Percentiles rank a stretch among this genome's conserved stretches.
These are phyloP conservation scores for Capillidium rhysosporum DNA, from an alignment of 371 early-diverging fungal species.

Conservation along the genomic window DNA sequence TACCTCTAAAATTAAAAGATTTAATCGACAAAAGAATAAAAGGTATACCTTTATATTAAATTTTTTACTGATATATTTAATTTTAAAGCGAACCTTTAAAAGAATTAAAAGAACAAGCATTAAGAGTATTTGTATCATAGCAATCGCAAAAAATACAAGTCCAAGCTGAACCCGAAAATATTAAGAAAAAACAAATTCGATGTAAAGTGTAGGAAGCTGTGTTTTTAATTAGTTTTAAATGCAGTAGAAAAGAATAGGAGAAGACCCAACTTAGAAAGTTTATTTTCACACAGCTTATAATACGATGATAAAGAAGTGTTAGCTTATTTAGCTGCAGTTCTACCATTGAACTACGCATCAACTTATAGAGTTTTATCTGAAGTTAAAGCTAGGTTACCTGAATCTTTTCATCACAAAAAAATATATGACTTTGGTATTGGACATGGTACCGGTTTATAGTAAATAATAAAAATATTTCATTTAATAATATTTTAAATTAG, in stretches of 20 bases:
- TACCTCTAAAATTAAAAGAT: constrained; percentile 27
- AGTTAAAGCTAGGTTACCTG: constrained; percentile 27
- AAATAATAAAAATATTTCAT: constrained; percentile 3
- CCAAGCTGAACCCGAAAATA: too few species aligned
- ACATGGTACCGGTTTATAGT: constrained; percentile 71
- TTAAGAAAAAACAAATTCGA: too few species aligned
- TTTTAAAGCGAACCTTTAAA: constrained; percentile 23
- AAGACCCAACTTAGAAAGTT: neutral
- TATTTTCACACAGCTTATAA: constrained; percentile 36
- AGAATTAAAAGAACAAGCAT: constrained; percentile 36
- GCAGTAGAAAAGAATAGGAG: constrained; percentile 1
- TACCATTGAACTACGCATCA: constrained; percentile 47
- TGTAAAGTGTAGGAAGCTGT: constrained; percentile 12
- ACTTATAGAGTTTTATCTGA: constrained; percentile 44
- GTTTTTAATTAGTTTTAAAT: neutral
- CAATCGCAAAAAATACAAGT: constrained; percentile 30
- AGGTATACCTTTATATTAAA: constrained; percentile 7
- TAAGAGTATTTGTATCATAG: constrained; percentile 42
- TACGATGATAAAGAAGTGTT: constrained; percentile 50
- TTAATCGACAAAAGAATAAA: constrained; percentile 24
- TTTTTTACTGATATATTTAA: neutral
- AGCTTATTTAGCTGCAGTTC: constrained; percentile 51
- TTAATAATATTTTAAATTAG: constrained; percentile 15
- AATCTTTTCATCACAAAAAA: constrained; percentile 31
- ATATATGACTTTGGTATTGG: constrained; percentile 76